Base-by-base conservation (phyloP, 2,329 filamentous ascomycete species). In the Plectosphaerella cucumerina region DNA sequence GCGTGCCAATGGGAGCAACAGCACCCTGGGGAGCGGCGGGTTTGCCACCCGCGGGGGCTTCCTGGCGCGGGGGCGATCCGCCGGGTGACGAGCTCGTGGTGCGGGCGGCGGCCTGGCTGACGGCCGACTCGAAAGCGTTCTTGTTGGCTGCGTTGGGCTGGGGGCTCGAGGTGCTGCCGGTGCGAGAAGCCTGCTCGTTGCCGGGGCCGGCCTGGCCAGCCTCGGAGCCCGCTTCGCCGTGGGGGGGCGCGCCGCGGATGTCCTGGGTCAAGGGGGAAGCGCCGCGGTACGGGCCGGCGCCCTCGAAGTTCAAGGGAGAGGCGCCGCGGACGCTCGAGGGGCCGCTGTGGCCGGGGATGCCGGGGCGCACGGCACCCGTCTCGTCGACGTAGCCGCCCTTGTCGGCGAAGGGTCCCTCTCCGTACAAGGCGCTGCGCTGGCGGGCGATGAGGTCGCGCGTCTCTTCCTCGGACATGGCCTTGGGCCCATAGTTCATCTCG, bases 361-460 rank as follows among this genome's bases (percentile, higher is more conserved):
- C 84, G 26, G 83, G 72, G 55, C 86, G 84, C 34, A 82, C 72
- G 18, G 75, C 74, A 56, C 81, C 80, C 26, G 80, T 79, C 63
- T 92, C 89, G 55, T 91, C 87, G 47, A 84, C 77, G 62, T 87
- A 86, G 58, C 76, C 78, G 56, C 76, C 77, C 59, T 81, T 82
- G 59, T 86, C 85, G 65, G 86, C 84, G 66, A 90, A 87, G 48
- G 80, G 68, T 11, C 78, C 78, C 65, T 89, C 90, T 66, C 91
- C 90, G 70, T 97, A 99, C 59, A 99, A 75, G 58, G 93, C 92
- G 70, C 87, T 92, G 71, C 95, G 91, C 74, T 97, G 94, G 65
- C 93, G 92, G 61, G 92, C 89, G 71, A 97, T 96, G 69, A 97
- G 80, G 62, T 97, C 93, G 62, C 93, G 90, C 62, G 93, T 93